A percentile compares a stretch with the other conserved stretches of the same genome.
Evolutionary conservation across 2,329 filamentous ascomycete genomes (phyloP).

Genomic region (Beauveria australis): DNA sequence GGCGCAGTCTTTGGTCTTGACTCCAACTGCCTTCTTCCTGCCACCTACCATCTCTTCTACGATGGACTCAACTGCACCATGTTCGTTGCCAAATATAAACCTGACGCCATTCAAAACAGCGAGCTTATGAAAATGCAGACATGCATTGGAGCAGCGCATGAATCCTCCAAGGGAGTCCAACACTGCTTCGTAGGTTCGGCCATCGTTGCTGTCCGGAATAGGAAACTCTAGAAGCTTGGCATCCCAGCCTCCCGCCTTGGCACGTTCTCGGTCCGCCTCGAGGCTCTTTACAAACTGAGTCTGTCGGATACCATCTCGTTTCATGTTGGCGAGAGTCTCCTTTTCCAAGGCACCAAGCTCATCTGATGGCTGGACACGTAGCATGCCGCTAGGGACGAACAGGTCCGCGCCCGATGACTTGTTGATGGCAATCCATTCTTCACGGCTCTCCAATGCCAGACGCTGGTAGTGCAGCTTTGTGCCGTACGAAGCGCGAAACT

Average conservation of each 20-base stretch:
- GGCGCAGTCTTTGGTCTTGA: conserved; percentile 17
- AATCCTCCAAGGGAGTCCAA: conserved; percentile 18
- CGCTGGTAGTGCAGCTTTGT: conserved; percentile 19
- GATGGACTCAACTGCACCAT: conserved; percentile 18
- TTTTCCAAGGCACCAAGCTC: conserved; percentile 16
- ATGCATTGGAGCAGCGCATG: conserved; percentile 17
- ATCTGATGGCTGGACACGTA: conserved; percentile 18
- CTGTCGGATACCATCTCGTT: conserved; percentile 17
- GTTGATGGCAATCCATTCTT: conserved; percentile 17
- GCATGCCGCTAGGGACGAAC: conserved; percentile 19
- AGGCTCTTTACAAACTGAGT: conserved; percentile 19
- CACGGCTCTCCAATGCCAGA: conserved; percentile 18
- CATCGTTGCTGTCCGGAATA: conserved; percentile 13
- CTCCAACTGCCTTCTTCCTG: conserved; percentile 13
- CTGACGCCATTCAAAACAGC: conserved; percentile 18
- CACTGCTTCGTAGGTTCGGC: conserved; percentile 16
- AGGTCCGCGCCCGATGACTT: conserved; percentile 10
- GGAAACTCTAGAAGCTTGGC: conserved; percentile 18
- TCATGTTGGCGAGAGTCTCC: conserved; percentile 18
- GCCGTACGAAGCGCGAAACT: conserved; percentile 21
- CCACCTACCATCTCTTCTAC: conserved; percentile 11
- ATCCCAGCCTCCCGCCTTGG: conserved; percentile 15
- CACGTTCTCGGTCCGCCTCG: conserved; percentile 13
- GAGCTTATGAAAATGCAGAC: conserved; percentile 14
- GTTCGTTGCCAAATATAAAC: conserved; percentile 19